Conservation (phyloP, 306 rosid species). For the Benincasa hispida region DNA sequence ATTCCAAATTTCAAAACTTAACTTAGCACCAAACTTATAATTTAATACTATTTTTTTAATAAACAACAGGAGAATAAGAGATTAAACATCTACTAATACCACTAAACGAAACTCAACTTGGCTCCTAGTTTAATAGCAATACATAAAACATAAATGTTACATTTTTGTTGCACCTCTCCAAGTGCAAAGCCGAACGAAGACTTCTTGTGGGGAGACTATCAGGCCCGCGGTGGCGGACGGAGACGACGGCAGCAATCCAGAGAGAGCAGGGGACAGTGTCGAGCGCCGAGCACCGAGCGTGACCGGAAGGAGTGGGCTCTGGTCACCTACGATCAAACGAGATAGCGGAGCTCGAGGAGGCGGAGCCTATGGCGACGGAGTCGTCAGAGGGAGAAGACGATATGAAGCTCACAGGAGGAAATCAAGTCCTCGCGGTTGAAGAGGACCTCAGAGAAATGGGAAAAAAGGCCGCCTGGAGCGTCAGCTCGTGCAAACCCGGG, state of each 20-base stretch:
- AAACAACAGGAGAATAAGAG: too few relatives aligned
- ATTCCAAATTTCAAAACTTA: too few relatives aligned
- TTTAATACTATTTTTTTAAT: too few relatives aligned
- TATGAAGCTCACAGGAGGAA: conserved; percentile 49
- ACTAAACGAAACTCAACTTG: too few relatives aligned
- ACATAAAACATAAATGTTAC: too few relatives aligned
- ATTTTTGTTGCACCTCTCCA: too few relatives aligned
- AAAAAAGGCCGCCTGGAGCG: conserved; percentile 91
- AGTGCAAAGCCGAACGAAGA: background rate
- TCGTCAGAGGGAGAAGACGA: conserved; percentile 94
- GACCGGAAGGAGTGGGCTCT: background rate
- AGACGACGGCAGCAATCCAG: background rate
- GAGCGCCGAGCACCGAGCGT: background rate
- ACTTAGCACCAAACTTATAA: too few relatives aligned
- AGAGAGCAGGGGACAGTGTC: background rate
- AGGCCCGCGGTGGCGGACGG: background rate
- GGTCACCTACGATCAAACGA: background rate
- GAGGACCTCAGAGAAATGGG: conserved; percentile 85
- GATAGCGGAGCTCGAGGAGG: conserved; percentile 1
- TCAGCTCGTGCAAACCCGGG: conserved; percentile 92
- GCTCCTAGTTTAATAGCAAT: too few relatives aligned
- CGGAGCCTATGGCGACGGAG: conserved; percentile 56
- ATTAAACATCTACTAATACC: too few relatives aligned
- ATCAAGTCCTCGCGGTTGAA: conserved; percentile 29
- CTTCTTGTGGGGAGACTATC: background rate